Conservation (phyloP, 1,284 basidiomycete species). For the Coriolopsis trogii region DNA sequence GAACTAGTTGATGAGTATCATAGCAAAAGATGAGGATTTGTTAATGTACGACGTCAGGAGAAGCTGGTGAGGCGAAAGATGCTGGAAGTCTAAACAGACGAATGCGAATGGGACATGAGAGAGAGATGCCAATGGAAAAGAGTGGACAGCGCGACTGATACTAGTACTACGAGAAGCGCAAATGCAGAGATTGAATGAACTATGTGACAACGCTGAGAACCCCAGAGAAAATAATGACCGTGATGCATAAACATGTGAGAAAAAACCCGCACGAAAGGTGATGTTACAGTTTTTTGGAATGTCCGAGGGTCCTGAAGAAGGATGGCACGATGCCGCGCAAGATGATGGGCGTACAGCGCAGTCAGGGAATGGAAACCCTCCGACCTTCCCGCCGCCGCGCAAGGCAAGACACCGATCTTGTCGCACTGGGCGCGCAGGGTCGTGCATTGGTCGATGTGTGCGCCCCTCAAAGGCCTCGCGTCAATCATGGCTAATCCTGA, state of each 20-base stretch:
- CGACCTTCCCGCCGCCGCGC: background rate
- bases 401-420: background rate
- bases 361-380: background rate
- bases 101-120: background rate
- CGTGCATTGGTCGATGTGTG: background rate
- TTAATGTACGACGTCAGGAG: background rate
- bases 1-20: conserved; percentile 6
- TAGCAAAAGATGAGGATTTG: background rate
- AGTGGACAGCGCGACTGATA: no score
- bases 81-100: conserved; percentile 1
- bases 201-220: background rate
- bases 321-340: background rate
- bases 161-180: background rate
- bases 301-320: background rate
- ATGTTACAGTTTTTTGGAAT: background rate
- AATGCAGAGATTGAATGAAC: background rate
- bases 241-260: conserved; percentile 4
- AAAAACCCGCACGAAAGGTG: background rate
- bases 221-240: conserved; percentile 1
- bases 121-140: background rate
- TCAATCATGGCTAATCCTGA: background rate
- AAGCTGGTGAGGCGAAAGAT: background rate
- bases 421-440: background rate
- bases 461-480: background rate
- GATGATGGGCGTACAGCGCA: background rate